phyloP scores from a whole-genome alignment of 768 basidiomycete species.

The Rhodotorula toruloides region DNA sequence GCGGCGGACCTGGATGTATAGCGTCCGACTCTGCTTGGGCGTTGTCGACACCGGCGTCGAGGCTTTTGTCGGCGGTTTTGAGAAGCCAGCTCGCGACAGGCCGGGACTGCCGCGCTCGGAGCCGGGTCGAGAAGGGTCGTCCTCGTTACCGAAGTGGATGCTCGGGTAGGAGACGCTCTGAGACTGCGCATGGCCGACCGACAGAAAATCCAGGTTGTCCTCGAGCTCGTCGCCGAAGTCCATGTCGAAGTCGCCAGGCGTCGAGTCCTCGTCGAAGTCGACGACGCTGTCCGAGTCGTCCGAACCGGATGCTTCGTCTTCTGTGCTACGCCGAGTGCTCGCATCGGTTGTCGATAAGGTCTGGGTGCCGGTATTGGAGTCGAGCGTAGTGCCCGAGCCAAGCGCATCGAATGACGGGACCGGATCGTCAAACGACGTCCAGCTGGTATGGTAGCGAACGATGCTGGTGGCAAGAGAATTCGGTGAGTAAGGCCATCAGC shows the following conservation, averaged over 20 bases:
- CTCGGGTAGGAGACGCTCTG: conserved; percentile 39
- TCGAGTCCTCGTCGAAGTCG: conserved; percentile 24
- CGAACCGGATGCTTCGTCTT: background rate
- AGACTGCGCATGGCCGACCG: conserved; percentile 34
- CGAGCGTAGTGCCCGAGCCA: conserved; percentile 16
- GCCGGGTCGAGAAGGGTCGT: conserved; percentile 15
- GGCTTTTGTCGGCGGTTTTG: background rate
- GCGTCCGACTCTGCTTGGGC: conserved; percentile 37
- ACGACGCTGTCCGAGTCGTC: conserved; percentile 20
- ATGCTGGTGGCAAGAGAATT: background rate
- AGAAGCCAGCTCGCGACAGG: background rate
- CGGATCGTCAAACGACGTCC: conserved; percentile 40
- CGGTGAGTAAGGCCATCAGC: background rate
- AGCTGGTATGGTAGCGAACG: conserved; percentile 39
- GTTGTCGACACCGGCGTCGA: background rate
- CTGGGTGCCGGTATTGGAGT: conserved; percentile 2
- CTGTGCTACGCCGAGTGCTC: background rate
- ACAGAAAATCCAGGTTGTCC: conserved; percentile 40
- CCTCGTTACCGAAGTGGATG: conserved; percentile 43
- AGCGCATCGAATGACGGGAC: conserved; percentile 1
- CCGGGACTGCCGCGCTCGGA: conserved; percentile 1
- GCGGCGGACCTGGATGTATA: conserved; percentile 41
- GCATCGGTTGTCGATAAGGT: background rate
- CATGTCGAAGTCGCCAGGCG: conserved; percentile 37
- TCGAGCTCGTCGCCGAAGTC: conserved; percentile 41